Conservation (phyloP, 805 yeast species). For the Yamadazyma laniorum region DNA sequence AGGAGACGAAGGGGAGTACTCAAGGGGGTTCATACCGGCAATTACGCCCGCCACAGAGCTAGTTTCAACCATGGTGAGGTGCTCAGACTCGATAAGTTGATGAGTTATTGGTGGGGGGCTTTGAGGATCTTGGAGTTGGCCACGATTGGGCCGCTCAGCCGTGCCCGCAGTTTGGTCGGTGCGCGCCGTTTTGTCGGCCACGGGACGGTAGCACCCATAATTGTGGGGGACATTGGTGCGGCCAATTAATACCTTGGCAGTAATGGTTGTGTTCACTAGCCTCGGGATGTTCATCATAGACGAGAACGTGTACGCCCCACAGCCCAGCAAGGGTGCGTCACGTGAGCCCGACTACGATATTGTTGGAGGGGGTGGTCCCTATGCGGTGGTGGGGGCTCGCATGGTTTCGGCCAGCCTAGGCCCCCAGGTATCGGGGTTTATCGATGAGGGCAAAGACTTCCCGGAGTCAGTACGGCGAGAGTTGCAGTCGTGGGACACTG, state of each 20-base stretch:
- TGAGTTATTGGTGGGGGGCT: background rate
- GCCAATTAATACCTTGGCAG: too few relatives aligned
- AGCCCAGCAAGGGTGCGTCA: conserved; percentile 18
- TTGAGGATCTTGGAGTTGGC: background rate
- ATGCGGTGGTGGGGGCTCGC: conserved; percentile 72
- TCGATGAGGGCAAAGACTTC: conserved; percentile 81
- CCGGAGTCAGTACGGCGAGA: conserved; percentile 47
- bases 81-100: too few relatives aligned
- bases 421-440: conserved; percentile 55
- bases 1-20: conserved; percentile 56
- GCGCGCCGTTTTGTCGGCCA: too few relatives aligned
- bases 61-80: conserved; percentile 27
- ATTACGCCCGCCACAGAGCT: conserved; percentile 61
- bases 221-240: too few relatives aligned
- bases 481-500: conserved; percentile 61
- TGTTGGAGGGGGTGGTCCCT: conserved; percentile 91
- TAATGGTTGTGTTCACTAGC: conserved; percentile 10
- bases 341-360: conserved; percentile 45
- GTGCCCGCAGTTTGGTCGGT: too few relatives aligned
- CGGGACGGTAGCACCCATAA: too few relatives aligned
- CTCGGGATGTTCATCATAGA: conserved; percentile 87
- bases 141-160: too few relatives aligned
- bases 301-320: conserved; percentile 62
- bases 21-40: conserved; percentile 70
- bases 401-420: conserved; percentile 45